Evolutionary conservation across 192 early-diverging fungal genomes (phyloP).

Genomic region (Chytriomyces sp.): DNA sequence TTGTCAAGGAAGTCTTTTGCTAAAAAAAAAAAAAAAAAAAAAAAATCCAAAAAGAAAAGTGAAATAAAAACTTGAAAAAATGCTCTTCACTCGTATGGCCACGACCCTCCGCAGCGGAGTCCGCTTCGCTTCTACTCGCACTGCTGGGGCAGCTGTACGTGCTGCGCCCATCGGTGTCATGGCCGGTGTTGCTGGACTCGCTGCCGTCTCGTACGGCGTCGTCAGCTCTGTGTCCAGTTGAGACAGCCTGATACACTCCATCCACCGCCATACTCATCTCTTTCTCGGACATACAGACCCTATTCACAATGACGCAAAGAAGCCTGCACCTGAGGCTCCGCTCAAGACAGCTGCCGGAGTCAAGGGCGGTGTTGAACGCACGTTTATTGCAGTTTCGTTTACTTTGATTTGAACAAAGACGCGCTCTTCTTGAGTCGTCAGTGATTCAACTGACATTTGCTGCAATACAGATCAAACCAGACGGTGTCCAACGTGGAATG

Average conservation of each 20-base stretch:
- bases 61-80: too few relatives aligned
- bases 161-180: neutral
- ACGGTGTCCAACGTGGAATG: constrained; percentile 85
- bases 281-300: neutral
- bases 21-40: neutral
- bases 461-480: constrained; percentile 66
- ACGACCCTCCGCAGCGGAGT: neutral
- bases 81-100: neutral
- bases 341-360: constrained; percentile 53
- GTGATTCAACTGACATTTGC: neutral
- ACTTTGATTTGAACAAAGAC: neutral
- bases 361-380: constrained; percentile 71
- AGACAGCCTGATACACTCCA: too few relatives aligned
- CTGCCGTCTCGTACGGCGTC: neutral
- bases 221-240: too few relatives aligned
- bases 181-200: constrained; percentile 1
- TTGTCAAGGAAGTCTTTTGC: neutral
- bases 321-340: constrained; percentile 14
- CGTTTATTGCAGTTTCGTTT: constrained; percentile 63
- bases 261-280: too few relatives aligned
- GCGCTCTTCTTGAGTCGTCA: neutral
- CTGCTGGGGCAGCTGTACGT: neutral
- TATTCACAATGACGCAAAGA: constrained; percentile 13
- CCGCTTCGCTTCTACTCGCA: constrained; percentile 1
- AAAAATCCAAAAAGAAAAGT: neutral